Evolutionary conservation across 2,329 filamentous ascomycete species (phyloP).

Genomic region (Magnaporthiopsis poae): DNA sequence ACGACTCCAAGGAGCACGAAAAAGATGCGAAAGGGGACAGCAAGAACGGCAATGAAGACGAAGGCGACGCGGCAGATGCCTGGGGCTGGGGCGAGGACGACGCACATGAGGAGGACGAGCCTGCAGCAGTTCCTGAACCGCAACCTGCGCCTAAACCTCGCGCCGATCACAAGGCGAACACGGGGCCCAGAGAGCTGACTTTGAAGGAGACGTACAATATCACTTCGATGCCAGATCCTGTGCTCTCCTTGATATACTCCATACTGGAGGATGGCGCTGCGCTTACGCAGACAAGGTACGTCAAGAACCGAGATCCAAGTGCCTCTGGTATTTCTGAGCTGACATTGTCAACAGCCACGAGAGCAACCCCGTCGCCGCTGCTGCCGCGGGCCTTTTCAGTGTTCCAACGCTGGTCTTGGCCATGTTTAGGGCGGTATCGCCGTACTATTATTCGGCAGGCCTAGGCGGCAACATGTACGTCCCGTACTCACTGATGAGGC

Average conservation of each 20-base stretch:
- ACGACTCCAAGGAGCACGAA: conserved; percentile 15
- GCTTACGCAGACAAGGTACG: conserved; percentile 42
- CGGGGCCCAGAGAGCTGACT: conserved; percentile 54
- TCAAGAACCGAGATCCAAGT: neutral
- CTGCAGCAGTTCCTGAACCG: conserved; percentile 17
- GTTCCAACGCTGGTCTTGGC: conserved; percentile 64
- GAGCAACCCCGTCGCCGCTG: conserved; percentile 52
- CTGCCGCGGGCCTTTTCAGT: conserved; percentile 59
- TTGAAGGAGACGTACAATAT: conserved; percentile 80
- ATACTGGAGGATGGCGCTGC: conserved; percentile 52
- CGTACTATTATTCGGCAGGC: conserved; percentile 59
- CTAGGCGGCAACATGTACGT: conserved; percentile 55
- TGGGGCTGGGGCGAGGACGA: conserved; percentile 82
- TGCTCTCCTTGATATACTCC: conserved; percentile 55
- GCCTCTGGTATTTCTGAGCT: neutral
- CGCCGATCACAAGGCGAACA: conserved; percentile 8
- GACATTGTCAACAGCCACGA: conserved; percentile 24
- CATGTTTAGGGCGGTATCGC: conserved; percentile 69
- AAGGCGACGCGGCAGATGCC: conserved; percentile 52
- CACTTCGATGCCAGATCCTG: conserved; percentile 73
- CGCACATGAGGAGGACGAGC: conserved; percentile 16
- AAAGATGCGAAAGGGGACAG: conserved; percentile 12
- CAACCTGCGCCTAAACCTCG: conserved; percentile 9
- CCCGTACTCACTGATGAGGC: neutral
- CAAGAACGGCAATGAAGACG: conserved; percentile 31